Base-by-base conservation (phyloP, 495 filamentous ascomycete species). In the Penicillium ochrochloron region DNA sequence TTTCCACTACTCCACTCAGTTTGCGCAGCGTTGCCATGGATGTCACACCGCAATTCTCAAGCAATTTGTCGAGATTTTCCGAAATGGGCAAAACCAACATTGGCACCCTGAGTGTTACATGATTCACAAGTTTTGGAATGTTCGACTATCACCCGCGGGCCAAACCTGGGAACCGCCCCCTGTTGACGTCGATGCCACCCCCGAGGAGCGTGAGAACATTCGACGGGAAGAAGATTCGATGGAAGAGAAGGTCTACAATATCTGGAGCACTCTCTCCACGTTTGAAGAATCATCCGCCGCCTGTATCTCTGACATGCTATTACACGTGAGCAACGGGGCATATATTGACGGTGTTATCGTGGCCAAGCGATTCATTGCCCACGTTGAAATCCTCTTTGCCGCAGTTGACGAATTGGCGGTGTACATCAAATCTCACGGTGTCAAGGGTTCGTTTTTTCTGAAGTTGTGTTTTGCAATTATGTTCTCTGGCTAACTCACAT, bases 51-150 rank as follows among this genome's bases (percentile, higher is more conserved):
- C 95, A n/a, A 99, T 99, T 60, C 82, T 99, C 23, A 99, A 99
- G 77, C 96, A 99, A 73, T 99, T 99, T 71, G 96, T 99, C 29
- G 95, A 99, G 76, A 97, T 99, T 63, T 98, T 93, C 77, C 88
- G 96, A 55, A 97, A 98, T 75, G 94, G 95, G 0, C 89, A 96
- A 73, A 97, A 98, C 72, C 96, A 99, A 73, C 96, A 99, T 70
- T 99, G 96, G 96, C 96, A 99, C 72, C 96, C 96, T 3, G 96
- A 99, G 75, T 99, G 96, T 76, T 99, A 99, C 75, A 99, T 98
- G 95, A 99, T 99, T 48, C 96, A 99, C 77, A 99, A 99, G 73
- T 99, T 98, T 79, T 99, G 96, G 96, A 99, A 97, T 73, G 96
- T 99, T 42, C 88, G 94, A 27, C 84, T 99, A 52, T 87, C 88